phyloP scores from a whole-genome alignment of 257 asterid species.

The Thymus mandschuricus region DNA sequence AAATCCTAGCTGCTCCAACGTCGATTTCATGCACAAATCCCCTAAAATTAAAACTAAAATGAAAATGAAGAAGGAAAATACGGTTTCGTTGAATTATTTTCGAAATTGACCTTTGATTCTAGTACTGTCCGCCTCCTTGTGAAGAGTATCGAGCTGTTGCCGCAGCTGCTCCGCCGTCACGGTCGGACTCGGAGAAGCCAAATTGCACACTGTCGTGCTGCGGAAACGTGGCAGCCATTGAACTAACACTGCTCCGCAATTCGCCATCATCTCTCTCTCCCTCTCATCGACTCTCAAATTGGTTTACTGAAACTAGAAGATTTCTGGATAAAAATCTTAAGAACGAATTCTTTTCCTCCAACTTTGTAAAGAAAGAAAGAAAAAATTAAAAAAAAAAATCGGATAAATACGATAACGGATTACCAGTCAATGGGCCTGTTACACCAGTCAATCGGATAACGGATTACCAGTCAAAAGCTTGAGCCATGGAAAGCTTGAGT shows the following conservation, averaged over 20 bases:
- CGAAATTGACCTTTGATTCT: constrained; percentile 46
- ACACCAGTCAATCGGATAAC: no score
- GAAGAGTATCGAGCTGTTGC: constrained; percentile 54
- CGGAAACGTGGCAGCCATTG: constrained; percentile 41
- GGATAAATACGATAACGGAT: no score
- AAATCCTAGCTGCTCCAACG: background rate
- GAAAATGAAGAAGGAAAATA: background rate
- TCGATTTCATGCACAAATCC: constrained; percentile 1
- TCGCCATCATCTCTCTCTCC: constrained; percentile 39
- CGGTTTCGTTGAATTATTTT: background rate
- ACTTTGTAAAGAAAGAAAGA: no score
- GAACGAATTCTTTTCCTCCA: no score
- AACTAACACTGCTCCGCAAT: constrained; percentile 33
- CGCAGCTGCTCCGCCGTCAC: constrained; percentile 45
- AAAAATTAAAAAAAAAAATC: no score
- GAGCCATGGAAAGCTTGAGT: no score
- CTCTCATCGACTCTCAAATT: constrained; percentile 15
- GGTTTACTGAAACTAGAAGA: background rate
- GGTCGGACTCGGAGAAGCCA: constrained; percentile 43
- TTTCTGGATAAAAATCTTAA: background rate
- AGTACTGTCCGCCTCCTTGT: constrained; percentile 46
- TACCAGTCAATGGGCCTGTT: no score
- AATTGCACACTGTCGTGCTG: constrained; percentile 27
- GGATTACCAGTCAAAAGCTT: no score
- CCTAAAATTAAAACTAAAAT: no score